phyloP scores from a whole-genome alignment of 192 early-diverging fungal genomes.

The Haplosporangium gracile region DNA sequence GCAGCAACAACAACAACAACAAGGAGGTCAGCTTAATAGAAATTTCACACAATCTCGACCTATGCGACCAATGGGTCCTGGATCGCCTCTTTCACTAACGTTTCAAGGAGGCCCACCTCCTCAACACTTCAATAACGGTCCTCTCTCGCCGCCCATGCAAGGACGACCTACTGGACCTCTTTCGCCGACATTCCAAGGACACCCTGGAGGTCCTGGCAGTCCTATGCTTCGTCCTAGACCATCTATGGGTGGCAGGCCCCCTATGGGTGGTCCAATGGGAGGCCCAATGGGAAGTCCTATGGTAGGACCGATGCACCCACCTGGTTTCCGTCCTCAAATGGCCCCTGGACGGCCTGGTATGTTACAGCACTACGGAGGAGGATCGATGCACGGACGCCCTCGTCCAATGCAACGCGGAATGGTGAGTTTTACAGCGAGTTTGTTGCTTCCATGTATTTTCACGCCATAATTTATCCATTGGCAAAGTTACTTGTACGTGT shows the following conservation, averaged over 20 bases:
- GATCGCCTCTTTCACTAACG: slow-evolving; percentile 31
- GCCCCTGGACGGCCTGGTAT: slow-evolving; percentile 26
- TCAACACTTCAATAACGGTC: slow-evolving; percentile 16
- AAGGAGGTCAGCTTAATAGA: slow-evolving; percentile 20
- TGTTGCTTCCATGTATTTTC: neutral
- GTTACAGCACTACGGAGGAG: slow-evolving; percentile 10
- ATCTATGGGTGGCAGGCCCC: slow-evolving; percentile 42
- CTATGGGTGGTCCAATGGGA: slow-evolving; percentile 43
- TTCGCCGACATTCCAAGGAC: slow-evolving; percentile 9
- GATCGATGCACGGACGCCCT: slow-evolving; percentile 36
- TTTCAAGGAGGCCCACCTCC: slow-evolving; percentile 29
- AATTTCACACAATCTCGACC: slow-evolving; percentile 38
- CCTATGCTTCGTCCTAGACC: slow-evolving; percentile 26
- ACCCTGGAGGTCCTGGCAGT: neutral
- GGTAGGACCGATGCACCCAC: slow-evolving; percentile 18
- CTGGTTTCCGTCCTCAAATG: slow-evolving; percentile 38
- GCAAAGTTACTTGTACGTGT: neutral
- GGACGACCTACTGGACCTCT: neutral
- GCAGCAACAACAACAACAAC: slow-evolving; percentile 16
- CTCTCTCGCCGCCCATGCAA: slow-evolving; percentile 29
- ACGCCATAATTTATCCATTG: neutral
- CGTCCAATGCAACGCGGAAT: slow-evolving; percentile 39
- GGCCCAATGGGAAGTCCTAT: slow-evolving; percentile 22
- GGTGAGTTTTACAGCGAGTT: slow-evolving; percentile 6
- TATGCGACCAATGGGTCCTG: slow-evolving; percentile 35